Evolutionary conservation across 148 eudicot species (phyloP).

Genomic region (Euryodendron excelsum): DNA sequence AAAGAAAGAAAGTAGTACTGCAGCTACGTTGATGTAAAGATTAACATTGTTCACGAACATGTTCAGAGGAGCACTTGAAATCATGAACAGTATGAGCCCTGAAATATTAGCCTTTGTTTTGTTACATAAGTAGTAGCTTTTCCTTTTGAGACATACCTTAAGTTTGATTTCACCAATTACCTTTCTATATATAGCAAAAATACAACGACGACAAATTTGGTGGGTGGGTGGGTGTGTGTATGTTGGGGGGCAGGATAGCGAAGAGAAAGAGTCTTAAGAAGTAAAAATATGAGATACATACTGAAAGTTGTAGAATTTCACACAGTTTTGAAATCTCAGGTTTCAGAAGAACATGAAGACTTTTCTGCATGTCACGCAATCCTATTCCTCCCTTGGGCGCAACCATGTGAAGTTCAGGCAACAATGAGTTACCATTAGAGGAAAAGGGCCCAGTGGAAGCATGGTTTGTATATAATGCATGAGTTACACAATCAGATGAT

Average conservation of each 20-base stretch:
- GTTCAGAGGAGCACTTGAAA: neutral
- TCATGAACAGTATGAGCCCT: neutral
- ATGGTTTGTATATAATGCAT: neutral
- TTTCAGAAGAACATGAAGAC: conserved; percentile 41
- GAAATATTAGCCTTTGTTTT: neutral
- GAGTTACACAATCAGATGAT: conserved; percentile 6
- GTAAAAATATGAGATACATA: conserved; percentile 22
- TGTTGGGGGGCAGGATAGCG: neutral
- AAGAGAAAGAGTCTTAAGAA: neutral
- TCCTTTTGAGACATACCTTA: neutral
- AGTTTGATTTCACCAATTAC: no score
- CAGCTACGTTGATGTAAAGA: neutral
- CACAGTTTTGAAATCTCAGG: conserved; percentile 41
- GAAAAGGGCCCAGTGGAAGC: neutral
- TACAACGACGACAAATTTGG: neutral
- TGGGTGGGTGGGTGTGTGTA: no score
- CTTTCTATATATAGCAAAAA: neutral
- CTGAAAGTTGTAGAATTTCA: conserved; percentile 52
- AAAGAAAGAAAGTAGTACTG: neutral
- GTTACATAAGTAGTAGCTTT: neutral
- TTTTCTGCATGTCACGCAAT: conserved; percentile 37
- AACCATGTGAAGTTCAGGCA: conserved; percentile 10
- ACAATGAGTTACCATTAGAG: conserved; percentile 5
- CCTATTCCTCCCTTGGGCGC: conserved; percentile 23
- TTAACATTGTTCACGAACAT: neutral